A percentile compares a stretch with the other conserved stretches of the same genome.
Conservation (phyloP, 2,329 filamentous ascomycete genomes). For the Ploettnerulaceae sp. region DNA sequence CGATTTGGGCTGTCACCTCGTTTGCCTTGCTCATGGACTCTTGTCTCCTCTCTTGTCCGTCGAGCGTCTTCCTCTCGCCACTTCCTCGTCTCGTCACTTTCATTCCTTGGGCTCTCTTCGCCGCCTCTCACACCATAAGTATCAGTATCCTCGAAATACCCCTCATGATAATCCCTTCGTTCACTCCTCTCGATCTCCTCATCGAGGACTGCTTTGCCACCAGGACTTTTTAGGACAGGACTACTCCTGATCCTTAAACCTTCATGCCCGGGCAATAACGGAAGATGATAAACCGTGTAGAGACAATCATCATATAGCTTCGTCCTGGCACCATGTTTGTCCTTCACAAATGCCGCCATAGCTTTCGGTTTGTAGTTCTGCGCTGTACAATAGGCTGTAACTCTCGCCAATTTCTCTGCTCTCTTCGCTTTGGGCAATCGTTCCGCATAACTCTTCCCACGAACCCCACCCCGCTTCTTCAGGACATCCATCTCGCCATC, state of each 20-base stretch:
- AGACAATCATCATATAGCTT: slow-evolving; percentile 98
- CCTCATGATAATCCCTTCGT: slow-evolving; percentile 80
- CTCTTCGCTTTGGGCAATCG: slow-evolving; percentile 82
- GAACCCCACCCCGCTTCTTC: slow-evolving; percentile 55
- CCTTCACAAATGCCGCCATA: slow-evolving; percentile 83
- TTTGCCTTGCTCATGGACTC: slow-evolving; percentile 35
- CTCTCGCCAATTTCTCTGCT: slow-evolving; percentile 78
- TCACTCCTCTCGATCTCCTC: slow-evolving; percentile 96
- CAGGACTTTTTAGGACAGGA: slow-evolving; percentile 86
- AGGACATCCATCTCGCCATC: slow-evolving; percentile 65
- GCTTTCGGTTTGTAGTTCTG: slow-evolving; percentile 86
- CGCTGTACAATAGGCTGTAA: slow-evolving; percentile 95
- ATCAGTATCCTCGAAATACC: slow-evolving; percentile 73
- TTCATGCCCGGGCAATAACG: slow-evolving; percentile 76
- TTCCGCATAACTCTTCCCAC: slow-evolving; percentile 89
- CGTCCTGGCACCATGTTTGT: slow-evolving; percentile 82
- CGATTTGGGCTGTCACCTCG: slow-evolving; percentile 50
- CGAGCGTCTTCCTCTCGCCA: slow-evolving; percentile 32
- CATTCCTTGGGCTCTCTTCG: slow-evolving; percentile 42
- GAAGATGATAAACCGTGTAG: slow-evolving; percentile 91
- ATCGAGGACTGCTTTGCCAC: slow-evolving; percentile 87
- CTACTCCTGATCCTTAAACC: slow-evolving; percentile 87
- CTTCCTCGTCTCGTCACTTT: slow-evolving; percentile 34
- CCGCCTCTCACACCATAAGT: slow-evolving; percentile 46
- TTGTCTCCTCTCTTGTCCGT: slow-evolving; percentile 35